A percentile compares a stretch with the other conserved stretches of the same genome.
Evolutionary conservation across 352 stramenopile genomes (phyloP).

Genomic region (Pythium plurisporium): DNA sequence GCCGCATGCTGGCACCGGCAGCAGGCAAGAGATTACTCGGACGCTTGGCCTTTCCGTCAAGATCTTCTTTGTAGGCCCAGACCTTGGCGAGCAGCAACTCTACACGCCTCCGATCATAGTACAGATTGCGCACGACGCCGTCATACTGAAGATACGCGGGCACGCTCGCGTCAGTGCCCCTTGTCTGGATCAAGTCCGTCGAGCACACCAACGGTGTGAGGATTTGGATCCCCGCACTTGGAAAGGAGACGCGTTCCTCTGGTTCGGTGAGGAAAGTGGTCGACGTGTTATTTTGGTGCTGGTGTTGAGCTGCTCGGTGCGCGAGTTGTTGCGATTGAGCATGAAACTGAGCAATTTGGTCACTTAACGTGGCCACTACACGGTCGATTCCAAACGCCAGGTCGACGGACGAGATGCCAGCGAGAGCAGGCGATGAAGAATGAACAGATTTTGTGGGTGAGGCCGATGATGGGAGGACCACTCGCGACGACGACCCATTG

Average conservation of each 20-base stretch:
- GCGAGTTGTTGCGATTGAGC: slow-evolving; percentile 24
- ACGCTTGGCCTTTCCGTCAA: slow-evolving; percentile 34
- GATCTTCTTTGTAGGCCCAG: slow-evolving; percentile 59
- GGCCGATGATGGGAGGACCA: background rate
- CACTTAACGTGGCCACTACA: background rate
- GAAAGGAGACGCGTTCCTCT: slow-evolving; percentile 20
- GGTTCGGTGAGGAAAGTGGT: slow-evolving; percentile 55
- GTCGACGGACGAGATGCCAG: slow-evolving; percentile 1
- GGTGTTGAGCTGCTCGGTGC: too few species aligned
- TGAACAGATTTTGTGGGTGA: background rate
- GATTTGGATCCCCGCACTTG: background rate
- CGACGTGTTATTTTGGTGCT: background rate
- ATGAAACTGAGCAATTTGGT: slow-evolving; percentile 11
- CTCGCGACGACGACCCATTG: background rate
- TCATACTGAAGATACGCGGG: slow-evolving; percentile 58
- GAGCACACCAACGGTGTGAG: slow-evolving; percentile 6
- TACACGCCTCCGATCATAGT: slow-evolving; percentile 35
- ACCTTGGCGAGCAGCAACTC: slow-evolving; percentile 49
- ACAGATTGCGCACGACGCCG: slow-evolving; percentile 56
- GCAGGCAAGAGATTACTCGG: slow-evolving; percentile 1
- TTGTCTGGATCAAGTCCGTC: slow-evolving; percentile 37
- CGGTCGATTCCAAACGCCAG: slow-evolving; percentile 19
- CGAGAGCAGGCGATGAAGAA: background rate
- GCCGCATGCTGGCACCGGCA: slow-evolving; percentile 4
- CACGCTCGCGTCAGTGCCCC: slow-evolving; percentile 29